A percentile compares a stretch with the other conserved stretches of the same genome.
Conservation (phyloP, 495 filamentous ascomycete genomes). For the Lophium mytilinum region DNA sequence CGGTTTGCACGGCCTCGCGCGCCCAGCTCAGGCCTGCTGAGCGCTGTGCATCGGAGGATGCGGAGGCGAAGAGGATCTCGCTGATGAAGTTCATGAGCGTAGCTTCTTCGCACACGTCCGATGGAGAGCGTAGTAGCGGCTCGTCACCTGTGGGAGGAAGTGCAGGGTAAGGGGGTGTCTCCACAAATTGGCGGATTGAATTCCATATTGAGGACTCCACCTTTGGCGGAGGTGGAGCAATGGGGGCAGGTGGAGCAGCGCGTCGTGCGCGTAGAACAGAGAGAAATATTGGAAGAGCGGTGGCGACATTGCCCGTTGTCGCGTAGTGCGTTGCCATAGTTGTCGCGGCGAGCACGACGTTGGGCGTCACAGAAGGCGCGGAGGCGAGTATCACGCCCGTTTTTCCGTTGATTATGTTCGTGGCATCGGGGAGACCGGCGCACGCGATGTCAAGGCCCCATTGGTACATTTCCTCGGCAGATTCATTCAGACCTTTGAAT, state of each 20-base stretch:
- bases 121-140: conserved; percentile 50
- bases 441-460: conserved; percentile 65
- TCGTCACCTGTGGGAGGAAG: conserved; percentile 57
- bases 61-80: conserved; percentile 76
- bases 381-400: conserved; percentile 51
- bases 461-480: conserved; percentile 59
- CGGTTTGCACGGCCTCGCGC: conserved; percentile 67
- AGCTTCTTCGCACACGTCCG: conserved; percentile 72
- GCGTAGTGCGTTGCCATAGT: conserved; percentile 72
- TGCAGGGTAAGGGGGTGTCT: conserved; percentile 46
- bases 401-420: conserved; percentile 48
- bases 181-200: conserved; percentile 13
- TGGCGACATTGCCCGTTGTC: conserved; percentile 48
- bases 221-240: background rate
- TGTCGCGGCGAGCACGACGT: conserved; percentile 66
- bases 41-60: conserved; percentile 29
- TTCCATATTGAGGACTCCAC: conserved; percentile 12
- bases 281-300: conserved; percentile 76
- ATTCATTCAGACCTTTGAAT: conserved; percentile 56
- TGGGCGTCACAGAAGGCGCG: conserved; percentile 49
- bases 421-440: conserved; percentile 35
- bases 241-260: conserved; percentile 31
- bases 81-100: conserved; percentile 83
- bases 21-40: conserved; percentile 77
- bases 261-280: conserved; percentile 72